These are phyloP conservation scores for Rhizomucor miehei DNA, from an alignment of 371 early-diverging fungal species.

Conservation along the genomic window DNA sequence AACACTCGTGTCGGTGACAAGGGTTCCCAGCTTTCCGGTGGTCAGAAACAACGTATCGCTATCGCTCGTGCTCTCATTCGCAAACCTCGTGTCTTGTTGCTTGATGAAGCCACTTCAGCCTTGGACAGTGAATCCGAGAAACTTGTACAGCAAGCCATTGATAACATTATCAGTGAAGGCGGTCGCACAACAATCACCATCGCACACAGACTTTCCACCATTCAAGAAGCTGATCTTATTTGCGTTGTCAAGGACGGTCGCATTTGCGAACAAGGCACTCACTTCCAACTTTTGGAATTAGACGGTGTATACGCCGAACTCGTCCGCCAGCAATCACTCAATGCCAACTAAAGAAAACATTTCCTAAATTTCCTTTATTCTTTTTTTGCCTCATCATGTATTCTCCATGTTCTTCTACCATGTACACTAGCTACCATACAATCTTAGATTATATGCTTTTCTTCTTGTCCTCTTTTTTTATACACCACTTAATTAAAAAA, in stretches of 20 bases:
- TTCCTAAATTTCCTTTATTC: background rate
- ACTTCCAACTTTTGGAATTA: constrained; percentile 61
- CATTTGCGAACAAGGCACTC: constrained; percentile 79
- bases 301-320: constrained; percentile 28
- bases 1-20: constrained; percentile 79
- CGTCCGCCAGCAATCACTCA: constrained; percentile 36
- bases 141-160: constrained; percentile 86
- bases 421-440: background rate
- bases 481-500: background rate
- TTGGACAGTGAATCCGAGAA: constrained; percentile 90
- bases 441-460: background rate
- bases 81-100: constrained; percentile 45
- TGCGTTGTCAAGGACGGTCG: constrained; percentile 71
- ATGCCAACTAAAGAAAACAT: constrained; percentile 11
- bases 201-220: constrained; percentile 64
- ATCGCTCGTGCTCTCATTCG: constrained; percentile 46
- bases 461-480: background rate
- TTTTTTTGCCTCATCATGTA: background rate
- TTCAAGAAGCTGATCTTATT: constrained; percentile 73
- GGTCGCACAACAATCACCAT: constrained; percentile 61
- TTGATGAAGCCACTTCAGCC: constrained; percentile 98
- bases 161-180: constrained; percentile 58
- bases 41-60: constrained; percentile 83
- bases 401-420: background rate
- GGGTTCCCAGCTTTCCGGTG: constrained; percentile 78